Conservation (phyloP, 192 early-diverging fungal genomes). For the Coemansia sp. region DNA sequence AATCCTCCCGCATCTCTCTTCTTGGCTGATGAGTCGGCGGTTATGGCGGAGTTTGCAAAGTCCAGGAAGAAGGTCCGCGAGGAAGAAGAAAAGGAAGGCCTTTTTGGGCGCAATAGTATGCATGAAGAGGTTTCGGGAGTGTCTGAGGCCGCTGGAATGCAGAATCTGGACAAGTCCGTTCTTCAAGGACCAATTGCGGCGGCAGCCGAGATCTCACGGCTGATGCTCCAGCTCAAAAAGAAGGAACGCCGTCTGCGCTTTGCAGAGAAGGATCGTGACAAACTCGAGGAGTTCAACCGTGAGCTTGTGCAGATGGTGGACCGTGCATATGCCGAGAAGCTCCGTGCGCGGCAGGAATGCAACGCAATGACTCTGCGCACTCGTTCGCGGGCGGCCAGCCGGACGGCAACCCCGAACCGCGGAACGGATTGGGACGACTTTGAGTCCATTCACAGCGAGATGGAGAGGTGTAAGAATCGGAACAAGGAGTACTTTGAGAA, state of each 20-base stretch:
- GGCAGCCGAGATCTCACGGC: constrained; percentile 22
- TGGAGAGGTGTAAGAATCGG: constrained; percentile 24
- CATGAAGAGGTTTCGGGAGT: constrained; percentile 1
- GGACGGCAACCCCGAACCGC: constrained; percentile 27
- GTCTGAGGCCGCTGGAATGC: neutral
- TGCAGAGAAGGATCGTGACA: constrained; percentile 16
- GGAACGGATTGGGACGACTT: constrained; percentile 51
- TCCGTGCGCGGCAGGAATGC: constrained; percentile 28
- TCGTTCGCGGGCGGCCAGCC: constrained; percentile 20
- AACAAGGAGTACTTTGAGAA: constrained; percentile 35
- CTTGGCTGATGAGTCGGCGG: constrained; percentile 31
- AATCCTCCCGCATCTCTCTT: constrained; percentile 41
- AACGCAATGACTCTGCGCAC: constrained; percentile 20
- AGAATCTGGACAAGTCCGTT: constrained; percentile 7
- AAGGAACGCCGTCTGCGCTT: constrained; percentile 14
- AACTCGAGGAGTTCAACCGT: constrained; percentile 32
- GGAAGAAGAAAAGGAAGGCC: neutral
- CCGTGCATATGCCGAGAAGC: constrained; percentile 26
- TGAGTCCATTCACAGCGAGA: constrained; percentile 37
- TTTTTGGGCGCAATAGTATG: neutral
- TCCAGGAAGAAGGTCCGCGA: neutral
- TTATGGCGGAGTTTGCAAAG: constrained; percentile 23
- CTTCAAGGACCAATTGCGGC: constrained; percentile 18
- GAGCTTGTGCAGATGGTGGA: constrained; percentile 34
- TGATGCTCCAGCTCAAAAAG: constrained; percentile 16